These are phyloP conservation scores for Didymella arachidicola DNA, from an alignment of 2,329 filamentous ascomycete genomes.

Conservation along the genomic window DNA sequence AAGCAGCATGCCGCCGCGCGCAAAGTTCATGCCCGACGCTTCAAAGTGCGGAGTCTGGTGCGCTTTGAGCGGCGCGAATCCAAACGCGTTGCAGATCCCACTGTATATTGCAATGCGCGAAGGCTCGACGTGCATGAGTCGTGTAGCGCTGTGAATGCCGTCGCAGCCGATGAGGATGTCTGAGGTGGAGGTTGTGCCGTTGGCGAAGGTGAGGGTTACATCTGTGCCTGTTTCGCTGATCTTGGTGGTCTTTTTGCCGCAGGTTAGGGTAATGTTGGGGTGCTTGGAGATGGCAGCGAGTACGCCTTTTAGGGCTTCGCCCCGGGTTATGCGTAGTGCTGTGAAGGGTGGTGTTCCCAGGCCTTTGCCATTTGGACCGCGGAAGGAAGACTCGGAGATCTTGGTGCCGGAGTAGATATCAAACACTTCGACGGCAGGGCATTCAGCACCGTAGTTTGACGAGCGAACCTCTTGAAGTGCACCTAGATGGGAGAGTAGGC, in stretches of 20 bases:
- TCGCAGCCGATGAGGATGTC: conserved; percentile 65
- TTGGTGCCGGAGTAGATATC: conserved; percentile 54
- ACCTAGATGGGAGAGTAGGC: conserved; percentile 60
- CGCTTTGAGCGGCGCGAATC: conserved; percentile 48
- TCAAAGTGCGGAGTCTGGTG: conserved; percentile 41
- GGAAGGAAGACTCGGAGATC: conserved; percentile 54
- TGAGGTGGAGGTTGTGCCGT: conserved; percentile 54
- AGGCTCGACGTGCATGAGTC: conserved; percentile 56
- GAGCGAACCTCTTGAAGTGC: conserved; percentile 56
- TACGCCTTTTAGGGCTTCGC: conserved; percentile 55
- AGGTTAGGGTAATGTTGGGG: conserved; percentile 53
- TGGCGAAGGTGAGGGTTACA: conserved; percentile 56
- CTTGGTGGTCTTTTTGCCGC: conserved; percentile 53
- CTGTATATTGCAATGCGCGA: conserved; percentile 53
- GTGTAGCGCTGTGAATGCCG: conserved; percentile 58
- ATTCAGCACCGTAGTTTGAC: conserved; percentile 52
- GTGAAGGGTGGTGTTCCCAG: conserved; percentile 56
- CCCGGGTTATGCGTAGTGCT: conserved; percentile 55
- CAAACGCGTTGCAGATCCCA: conserved; percentile 57
- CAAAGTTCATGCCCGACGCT: conserved; percentile 56
- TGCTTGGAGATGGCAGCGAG: conserved; percentile 52
- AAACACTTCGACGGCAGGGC: conserved; percentile 56
- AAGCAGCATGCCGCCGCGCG: conserved; percentile 55
- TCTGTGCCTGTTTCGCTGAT: conserved; percentile 53
- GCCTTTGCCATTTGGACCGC: conserved; percentile 53